A percentile compares a stretch with the other conserved stretches of the same genome.
These are phyloP conservation scores for Gastrodia elata DNA, from an alignment of 106 monocot species.

Conservation along the genomic window DNA sequence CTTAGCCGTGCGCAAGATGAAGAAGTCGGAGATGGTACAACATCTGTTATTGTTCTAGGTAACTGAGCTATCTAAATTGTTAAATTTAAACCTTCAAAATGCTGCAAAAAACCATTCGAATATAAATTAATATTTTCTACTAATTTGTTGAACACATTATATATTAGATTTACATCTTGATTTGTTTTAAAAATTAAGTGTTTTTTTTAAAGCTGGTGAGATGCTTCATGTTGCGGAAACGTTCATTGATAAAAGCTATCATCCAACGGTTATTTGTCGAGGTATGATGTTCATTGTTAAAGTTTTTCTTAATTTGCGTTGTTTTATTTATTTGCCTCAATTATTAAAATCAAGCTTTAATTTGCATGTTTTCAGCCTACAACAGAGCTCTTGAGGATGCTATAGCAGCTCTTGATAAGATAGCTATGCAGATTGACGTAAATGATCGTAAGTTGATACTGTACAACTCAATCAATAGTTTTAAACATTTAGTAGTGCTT, in stretches of 20 bases:
- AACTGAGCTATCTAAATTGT: neutral
- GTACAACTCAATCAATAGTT: slow-evolving; percentile 1
- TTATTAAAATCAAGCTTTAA: slow-evolving; percentile 1
- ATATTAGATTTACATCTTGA: neutral
- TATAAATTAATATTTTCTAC: neutral
- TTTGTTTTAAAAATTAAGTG: too few species aligned
- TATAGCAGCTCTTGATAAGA: slow-evolving; percentile 84
- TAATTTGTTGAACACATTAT: neutral
- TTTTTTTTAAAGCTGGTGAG: slow-evolving; percentile 76
- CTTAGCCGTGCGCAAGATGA: slow-evolving; percentile 83
- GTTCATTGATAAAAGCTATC: slow-evolving; percentile 86
- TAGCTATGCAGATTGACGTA: slow-evolving; percentile 76
- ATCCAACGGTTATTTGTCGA: slow-evolving; percentile 92
- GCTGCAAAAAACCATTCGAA: neutral
- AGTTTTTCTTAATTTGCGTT: too few species aligned
- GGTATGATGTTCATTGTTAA: slow-evolving; percentile 30
- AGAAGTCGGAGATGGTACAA: slow-evolving; percentile 83
- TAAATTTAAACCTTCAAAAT: neutral
- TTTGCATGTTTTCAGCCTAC: slow-evolving; percentile 46
- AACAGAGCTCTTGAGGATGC: slow-evolving; percentile 94
- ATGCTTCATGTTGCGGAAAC: slow-evolving; percentile 94
- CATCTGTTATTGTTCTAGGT: slow-evolving; percentile 82
- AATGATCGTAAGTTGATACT: slow-evolving; percentile 65
- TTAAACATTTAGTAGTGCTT: neutral
- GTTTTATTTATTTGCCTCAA: neutral